Percentiles rank a stretch among this genome's conserved stretches.
Evolutionary conservation across 2,329 filamentous ascomycete species (phyloP).

Genomic region (Exophiala sp.): DNA sequence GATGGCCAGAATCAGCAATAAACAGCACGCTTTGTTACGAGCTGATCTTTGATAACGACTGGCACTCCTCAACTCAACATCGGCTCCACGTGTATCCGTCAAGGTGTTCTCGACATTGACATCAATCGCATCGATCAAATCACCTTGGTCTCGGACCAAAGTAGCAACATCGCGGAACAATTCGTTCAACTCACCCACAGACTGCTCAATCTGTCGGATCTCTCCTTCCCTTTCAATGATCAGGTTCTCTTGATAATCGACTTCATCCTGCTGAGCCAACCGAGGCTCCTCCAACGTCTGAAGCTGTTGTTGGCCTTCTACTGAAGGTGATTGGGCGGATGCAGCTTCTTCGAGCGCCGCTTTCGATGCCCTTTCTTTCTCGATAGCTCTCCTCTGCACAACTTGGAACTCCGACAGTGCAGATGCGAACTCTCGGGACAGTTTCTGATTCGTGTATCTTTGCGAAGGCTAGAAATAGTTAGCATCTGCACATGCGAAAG

Average conservation of each 20-base stretch:
- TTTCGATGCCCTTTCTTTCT: conserved; percentile 86
- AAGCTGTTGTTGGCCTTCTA: conserved; percentile 53
- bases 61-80: conserved; percentile 76
- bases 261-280: conserved; percentile 84
- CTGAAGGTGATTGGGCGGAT: conserved; percentile 31
- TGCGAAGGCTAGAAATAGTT: conserved; percentile 65
- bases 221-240: conserved; percentile 96
- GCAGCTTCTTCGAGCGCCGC: conserved; percentile 60
- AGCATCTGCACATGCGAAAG: conserved; percentile 2
- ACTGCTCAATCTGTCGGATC: conserved; percentile 95
- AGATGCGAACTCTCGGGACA: conserved; percentile 86
- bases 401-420: conserved; percentile 85
- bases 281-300: conserved; percentile 72
- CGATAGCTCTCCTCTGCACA: conserved; percentile 81
- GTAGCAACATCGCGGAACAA: conserved; percentile 97
- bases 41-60: conserved; percentile 93
- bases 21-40: conserved; percentile 86
- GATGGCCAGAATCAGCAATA: conserved; percentile 79
- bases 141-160: conserved; percentile 91
- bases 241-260: conserved; percentile 92
- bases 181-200: conserved; percentile 90
- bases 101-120: conserved; percentile 81
- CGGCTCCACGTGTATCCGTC: conserved; percentile 75
- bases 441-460: conserved; percentile 92
- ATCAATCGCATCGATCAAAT: conserved; percentile 77